These are phyloP conservation scores for Lophiostoma macrostomum DNA, from an alignment of 495 filamentous ascomycete species.

Conservation along the genomic window DNA sequence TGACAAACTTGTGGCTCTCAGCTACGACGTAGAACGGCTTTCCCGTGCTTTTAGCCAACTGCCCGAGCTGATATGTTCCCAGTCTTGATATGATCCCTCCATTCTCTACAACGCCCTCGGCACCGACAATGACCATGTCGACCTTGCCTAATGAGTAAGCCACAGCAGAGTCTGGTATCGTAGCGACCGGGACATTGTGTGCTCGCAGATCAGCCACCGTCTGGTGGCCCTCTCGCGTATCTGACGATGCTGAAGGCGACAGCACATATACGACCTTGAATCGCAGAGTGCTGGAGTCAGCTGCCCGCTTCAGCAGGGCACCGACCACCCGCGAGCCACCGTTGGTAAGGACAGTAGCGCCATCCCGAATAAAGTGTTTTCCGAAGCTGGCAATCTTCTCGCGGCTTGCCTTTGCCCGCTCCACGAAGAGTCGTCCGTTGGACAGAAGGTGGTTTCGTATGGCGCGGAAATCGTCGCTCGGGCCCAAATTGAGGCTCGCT, in stretches of 20 bases:
- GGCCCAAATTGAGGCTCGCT: constrained; percentile 41
- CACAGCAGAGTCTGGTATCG: constrained; percentile 75
- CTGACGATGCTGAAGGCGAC: constrained; percentile 35
- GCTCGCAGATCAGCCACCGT: constrained; percentile 66
- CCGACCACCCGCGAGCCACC: constrained; percentile 82
- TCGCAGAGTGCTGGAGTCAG: constrained; percentile 59
- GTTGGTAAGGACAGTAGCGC: constrained; percentile 77
- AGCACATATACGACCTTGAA: constrained; percentile 87
- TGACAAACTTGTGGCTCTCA: constrained; percentile 93
- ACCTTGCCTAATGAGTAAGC: constrained; percentile 82
- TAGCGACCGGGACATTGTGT: constrained; percentile 76
- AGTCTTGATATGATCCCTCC: constrained; percentile 86
- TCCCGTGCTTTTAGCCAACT: constrained; percentile 70
- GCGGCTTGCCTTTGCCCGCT: constrained; percentile 79
- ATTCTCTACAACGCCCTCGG: constrained; percentile 92
- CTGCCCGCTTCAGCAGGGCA: constrained; percentile 69
- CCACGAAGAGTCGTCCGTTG: constrained; percentile 81
- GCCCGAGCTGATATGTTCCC: constrained; percentile 87
- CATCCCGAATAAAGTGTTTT: constrained; percentile 70
- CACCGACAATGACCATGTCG: constrained; percentile 80
- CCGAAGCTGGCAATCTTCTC: constrained; percentile 78
- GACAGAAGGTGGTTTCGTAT: constrained; percentile 77
- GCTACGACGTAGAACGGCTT: constrained; percentile 89
- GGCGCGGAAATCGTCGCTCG: constrained; percentile 69
- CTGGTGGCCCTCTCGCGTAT: constrained; percentile 53